Conservation (phyloP, 768 basidiomycete species). For the Austroboletus festivus region DNA sequence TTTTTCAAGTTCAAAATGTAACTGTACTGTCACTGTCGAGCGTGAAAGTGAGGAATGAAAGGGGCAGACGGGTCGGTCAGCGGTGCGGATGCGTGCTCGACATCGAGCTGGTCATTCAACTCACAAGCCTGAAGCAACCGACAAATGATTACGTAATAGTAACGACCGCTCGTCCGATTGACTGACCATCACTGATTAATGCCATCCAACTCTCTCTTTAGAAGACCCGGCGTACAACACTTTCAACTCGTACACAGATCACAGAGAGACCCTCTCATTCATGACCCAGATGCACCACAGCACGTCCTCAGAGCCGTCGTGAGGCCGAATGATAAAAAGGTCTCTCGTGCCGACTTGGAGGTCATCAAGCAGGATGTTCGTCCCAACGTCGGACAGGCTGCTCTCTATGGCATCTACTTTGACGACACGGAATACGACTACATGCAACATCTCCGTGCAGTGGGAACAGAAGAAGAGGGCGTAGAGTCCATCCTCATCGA, state of each 20-base stretch:
- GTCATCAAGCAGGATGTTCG: conserved; percentile 43
- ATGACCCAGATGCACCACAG: conserved; percentile 84
- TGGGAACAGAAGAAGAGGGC: conserved; percentile 75
- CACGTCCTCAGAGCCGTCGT: conserved; percentile 87
- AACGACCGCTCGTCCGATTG: neutral
- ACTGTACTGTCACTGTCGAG: neutral
- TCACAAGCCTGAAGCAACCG: conserved; percentile 24
- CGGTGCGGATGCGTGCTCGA: conserved; percentile 18
- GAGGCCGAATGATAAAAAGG: conserved; percentile 70
- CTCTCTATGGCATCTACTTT: conserved; percentile 86
- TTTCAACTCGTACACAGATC: conserved; percentile 98
- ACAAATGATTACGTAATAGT: conserved; percentile 31
- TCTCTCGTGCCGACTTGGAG: conserved; percentile 76
- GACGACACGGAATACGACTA: conserved; percentile 98
- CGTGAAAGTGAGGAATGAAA: conserved; percentile 5
- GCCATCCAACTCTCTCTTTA: conserved; percentile 89
- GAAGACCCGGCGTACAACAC: conserved; percentile 85
- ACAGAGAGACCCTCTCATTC: conserved; percentile 90
- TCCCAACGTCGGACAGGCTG: conserved; percentile 79
- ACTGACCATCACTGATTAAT: conserved; percentile 36
- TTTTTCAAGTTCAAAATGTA: neutral
- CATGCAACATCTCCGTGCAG: conserved; percentile 89
- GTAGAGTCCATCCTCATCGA: conserved; percentile 80
- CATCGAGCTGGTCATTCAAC: conserved; percentile 24
- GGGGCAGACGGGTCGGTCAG: conserved; percentile 4